phyloP scores from a whole-genome alignment of 1,284 basidiomycete genomes.

The Ceratobasidium sp. region DNA sequence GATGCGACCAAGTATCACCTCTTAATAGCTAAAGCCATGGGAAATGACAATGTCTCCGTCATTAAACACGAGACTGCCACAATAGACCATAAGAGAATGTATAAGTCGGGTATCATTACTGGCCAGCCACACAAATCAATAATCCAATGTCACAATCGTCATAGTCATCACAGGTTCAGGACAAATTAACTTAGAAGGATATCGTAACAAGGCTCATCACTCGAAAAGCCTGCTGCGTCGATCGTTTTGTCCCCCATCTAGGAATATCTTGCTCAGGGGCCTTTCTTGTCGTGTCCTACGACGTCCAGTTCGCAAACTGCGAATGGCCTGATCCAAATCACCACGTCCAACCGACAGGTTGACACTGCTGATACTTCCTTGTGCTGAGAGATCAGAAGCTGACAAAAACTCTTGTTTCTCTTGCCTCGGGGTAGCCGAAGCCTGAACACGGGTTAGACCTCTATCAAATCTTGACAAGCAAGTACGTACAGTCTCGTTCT shows the following conservation, averaged over 20 bases:
- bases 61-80: too few relatives aligned
- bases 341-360: constrained; percentile 69
- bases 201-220: neutral
- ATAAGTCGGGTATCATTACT: neutral
- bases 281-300: constrained; percentile 61
- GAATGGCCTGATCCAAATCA: constrained; percentile 80
- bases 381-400: constrained; percentile 51
- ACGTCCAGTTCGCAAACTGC: constrained; percentile 73
- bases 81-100: neutral
- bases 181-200: constrained; percentile 7
- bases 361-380: constrained; percentile 36
- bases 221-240: constrained; percentile 29
- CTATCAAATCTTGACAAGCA: neutral
- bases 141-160: neutral
- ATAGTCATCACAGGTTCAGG: neutral
- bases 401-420: constrained; percentile 38
- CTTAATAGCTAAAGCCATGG: constrained; percentile 41
- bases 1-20: constrained; percentile 58
- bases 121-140: neutral
- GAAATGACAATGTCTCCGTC: too few relatives aligned
- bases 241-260: constrained; percentile 62
- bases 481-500: constrained; percentile 10
- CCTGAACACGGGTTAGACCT: neutral
- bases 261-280: constrained; percentile 76
- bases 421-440: constrained; percentile 28